Base-by-base conservation (phyloP, 2,329 filamentous ascomycete species). In the Aaosphaeria pasadenensis region DNA sequence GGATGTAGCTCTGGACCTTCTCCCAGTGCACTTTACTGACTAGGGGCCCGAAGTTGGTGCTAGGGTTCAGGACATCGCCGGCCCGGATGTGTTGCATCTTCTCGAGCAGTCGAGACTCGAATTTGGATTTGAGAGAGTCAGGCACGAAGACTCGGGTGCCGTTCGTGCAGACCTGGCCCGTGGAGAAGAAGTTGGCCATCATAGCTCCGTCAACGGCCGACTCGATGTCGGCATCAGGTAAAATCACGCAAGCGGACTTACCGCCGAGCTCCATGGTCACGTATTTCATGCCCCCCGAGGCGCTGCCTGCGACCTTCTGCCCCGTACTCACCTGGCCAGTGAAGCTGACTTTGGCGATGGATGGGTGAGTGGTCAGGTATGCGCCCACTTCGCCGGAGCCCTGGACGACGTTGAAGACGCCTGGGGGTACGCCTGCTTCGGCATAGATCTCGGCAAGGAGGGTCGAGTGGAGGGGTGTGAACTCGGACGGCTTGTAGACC, bases 111-210 rank as follows among this genome's bases (percentile, higher is more conserved):
- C 75, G 73, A 58, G 78, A 75, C 67, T 95, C 89, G 55, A 95
- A 91, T 0, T 74, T 76, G 11, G 72, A 48, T 64, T 91, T 84
- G 68, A 90, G 78, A 35, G 72, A 66, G 32, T 77, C 73, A 0
- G 87, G 89, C 3, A 96, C 80, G 66, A 95, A 95, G 32, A 95
- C 90, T 7, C 91, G 80, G 1, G 91, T 95, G 43, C 91, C 91
- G 67, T 95, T 95, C 44, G 91, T 95, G 79, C 91, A 96, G 44
- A 95, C 90, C 71, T 96, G 91, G 30, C 91, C 91, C 0, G 88
- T 88, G 56, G 87, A 91, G 77, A 88, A 95, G 74, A 95, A 95
- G 71, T 95, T 95, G 59, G 90, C 91, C 78, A 95, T 89, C 87
- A 95, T 91, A 54, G 89, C 90, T 30, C 89, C 87, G 62, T 95